Conservation (phyloP, 1,139 yeast species). For the Protomyces lactucae-debilis region DNA sequence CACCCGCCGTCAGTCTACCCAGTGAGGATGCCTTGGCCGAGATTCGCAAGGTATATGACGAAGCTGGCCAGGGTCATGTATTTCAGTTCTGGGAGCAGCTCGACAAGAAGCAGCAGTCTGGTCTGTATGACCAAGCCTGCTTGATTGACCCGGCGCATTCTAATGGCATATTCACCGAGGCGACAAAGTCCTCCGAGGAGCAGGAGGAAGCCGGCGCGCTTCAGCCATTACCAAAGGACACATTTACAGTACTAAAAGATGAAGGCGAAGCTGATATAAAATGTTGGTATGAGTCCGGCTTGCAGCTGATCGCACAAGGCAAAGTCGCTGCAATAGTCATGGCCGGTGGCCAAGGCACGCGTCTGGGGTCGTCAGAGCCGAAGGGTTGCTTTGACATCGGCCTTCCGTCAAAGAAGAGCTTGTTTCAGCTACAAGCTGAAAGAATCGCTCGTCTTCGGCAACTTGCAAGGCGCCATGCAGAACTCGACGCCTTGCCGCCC, state of each 20-base stretch:
- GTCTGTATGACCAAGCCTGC: slow-evolving; percentile 39
- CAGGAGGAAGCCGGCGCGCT: slow-evolving; percentile 31
- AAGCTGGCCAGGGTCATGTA: slow-evolving; percentile 45
- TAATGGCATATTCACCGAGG: slow-evolving; percentile 37
- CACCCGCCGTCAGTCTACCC: background rate
- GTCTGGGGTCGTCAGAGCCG: slow-evolving; percentile 83
- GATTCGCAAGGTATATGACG: slow-evolving; percentile 36
- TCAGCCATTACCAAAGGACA: slow-evolving; percentile 40
- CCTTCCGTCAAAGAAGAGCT: slow-evolving; percentile 73
- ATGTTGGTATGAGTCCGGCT: slow-evolving; percentile 58
- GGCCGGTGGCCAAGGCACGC: slow-evolving; percentile 98
- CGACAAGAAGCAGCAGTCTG: slow-evolving; percentile 34
- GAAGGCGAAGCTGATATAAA: slow-evolving; percentile 33
- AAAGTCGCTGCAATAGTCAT: slow-evolving; percentile 83
- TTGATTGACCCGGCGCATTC: slow-evolving; percentile 41
- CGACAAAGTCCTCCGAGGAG: slow-evolving; percentile 30
- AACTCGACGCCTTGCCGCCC: slow-evolving; percentile 38
- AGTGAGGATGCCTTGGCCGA: background rate
- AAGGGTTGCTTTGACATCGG: slow-evolving; percentile 91
- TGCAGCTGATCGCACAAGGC: slow-evolving; percentile 60
- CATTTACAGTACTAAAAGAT: slow-evolving; percentile 40
- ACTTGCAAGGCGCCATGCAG: slow-evolving; percentile 46
- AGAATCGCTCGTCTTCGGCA: slow-evolving; percentile 61
- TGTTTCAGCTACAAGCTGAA: slow-evolving; percentile 92
- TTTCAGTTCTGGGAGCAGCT: slow-evolving; percentile 42